Evolutionary conservation across 805 yeast genomes (phyloP).

Genomic region (Candida fluviatilis): DNA sequence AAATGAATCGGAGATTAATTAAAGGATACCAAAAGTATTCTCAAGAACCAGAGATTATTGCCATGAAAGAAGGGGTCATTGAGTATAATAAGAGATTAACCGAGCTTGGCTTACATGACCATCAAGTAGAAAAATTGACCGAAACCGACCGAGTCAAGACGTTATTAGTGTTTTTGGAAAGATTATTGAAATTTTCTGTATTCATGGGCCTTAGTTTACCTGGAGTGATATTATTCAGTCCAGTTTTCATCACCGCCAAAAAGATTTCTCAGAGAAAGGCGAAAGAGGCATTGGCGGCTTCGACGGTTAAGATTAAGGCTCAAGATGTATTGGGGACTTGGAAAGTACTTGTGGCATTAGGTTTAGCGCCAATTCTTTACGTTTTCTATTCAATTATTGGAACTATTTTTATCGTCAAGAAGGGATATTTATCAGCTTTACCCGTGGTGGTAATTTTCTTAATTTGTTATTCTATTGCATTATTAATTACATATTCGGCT

Average conservation of each 20-base stretch:
- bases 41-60: constrained; percentile 30
- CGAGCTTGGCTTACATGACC: constrained; percentile 35
- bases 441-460: constrained; percentile 18
- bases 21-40: constrained; percentile 32
- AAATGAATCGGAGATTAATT: constrained; percentile 36
- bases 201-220: constrained; percentile 34
- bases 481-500: constrained; percentile 39
- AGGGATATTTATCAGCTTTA: constrained; percentile 8
- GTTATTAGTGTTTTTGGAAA: constrained; percentile 18
- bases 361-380: constrained; percentile 37
- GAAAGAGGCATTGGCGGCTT: constrained; percentile 33
- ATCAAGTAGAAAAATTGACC: constrained; percentile 32
- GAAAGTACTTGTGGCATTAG: constrained; percentile 41
- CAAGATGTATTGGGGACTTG: constrained; percentile 40
- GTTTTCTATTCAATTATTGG: constrained; percentile 36
- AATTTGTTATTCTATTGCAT: constrained; percentile 31
- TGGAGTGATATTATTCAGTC: constrained; percentile 35
- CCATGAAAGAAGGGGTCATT: constrained; percentile 25
- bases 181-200: constrained; percentile 24
- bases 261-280: constrained; percentile 33
- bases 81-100: constrained; percentile 29
- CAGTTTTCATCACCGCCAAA: constrained; percentile 33
- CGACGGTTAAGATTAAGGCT: constrained; percentile 38
- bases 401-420: constrained; percentile 17
- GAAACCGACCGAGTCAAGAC: constrained; percentile 17